Base-by-base conservation (phyloP, 306 rosid genomes). In the Abrus pulchellus region DNA sequence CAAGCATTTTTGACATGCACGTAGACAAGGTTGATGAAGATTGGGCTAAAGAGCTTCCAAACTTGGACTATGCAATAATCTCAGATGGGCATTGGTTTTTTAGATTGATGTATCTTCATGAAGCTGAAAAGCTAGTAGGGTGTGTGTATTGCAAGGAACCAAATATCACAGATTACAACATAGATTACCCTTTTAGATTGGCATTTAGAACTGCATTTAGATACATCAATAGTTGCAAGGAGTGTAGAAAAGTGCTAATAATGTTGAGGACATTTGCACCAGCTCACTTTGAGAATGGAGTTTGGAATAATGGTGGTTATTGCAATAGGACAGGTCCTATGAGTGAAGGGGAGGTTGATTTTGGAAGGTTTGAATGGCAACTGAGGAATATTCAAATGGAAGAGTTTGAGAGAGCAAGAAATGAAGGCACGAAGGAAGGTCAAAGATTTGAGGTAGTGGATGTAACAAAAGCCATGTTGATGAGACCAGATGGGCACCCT, bases 401-500 rank as follows among this genome's bases (percentile, higher is more conserved):
- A 66, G 99, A 91, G 86, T 69, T 83, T 4, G 85, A 87, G 80
- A 85, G 71, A 27, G 95, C 80, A 34, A 89, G 14, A 11, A 61
- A 43, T 57, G 82, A 85, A 3, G 90, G 89, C 0, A 44, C 10
- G 52, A 66, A 8, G 47, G 14, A 28, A 0, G 90, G 90, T 36
- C 45, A 12, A 11, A 91, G 67, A 33, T 87, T 87, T 68, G 87
- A 83, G 68, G 56, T 83, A 2, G 69, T 95, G 73, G 99, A 95
- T 72, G 84, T 95, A 5, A 87, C 96, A 0, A 85, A 82, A 82
- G 96, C 97, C 0, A 91, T 93, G 97, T 9, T 89, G 79, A 89
- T 95, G 97, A 89, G 99, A 56, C 79, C 92, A 1, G 99, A 95
- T 74, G 99, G 93, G 36, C 99, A 95, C 71, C 99, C 99, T 4